These are phyloP conservation scores for Schizosaccharomyces osmophilus DNA, from an alignment of 805 yeast genomes.

Conservation along the genomic window DNA sequence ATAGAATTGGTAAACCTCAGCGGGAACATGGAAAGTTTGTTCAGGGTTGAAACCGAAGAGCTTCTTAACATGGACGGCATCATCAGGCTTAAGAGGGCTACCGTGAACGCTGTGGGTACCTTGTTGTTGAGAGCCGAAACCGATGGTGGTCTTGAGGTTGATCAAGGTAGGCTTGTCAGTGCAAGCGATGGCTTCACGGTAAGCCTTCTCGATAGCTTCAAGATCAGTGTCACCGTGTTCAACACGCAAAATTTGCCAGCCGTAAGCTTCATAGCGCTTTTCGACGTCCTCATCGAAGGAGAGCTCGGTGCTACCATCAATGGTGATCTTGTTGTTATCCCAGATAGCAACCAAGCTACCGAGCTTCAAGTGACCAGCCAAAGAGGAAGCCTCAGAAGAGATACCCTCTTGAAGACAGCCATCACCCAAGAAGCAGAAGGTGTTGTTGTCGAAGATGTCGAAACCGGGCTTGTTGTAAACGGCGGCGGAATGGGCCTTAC, in stretches of 20 bases:
- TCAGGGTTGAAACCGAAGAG: conserved; percentile 75
- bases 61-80: conserved; percentile 61
- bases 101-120: conserved; percentile 93
- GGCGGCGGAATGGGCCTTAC: conserved; percentile 78
- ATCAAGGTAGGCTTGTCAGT: conserved; percentile 72
- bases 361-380: conserved; percentile 89
- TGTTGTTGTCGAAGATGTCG: conserved; percentile 46
- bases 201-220: conserved; percentile 43
- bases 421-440: conserved; percentile 73
- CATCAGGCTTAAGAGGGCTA: conserved; percentile 83
- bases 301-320: conserved; percentile 73
- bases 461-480: conserved; percentile 73
- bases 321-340: conserved; percentile 91
- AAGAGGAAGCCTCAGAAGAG: conserved; percentile 73
- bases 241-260: conserved; percentile 71
- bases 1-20: conserved; percentile 57
- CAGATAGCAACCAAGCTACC: conserved; percentile 83
- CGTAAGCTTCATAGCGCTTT: conserved; percentile 69
- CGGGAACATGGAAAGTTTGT: conserved; percentile 52
- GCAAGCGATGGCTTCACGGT: conserved; percentile 56
- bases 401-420: conserved; percentile 98
- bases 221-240: conserved; percentile 61
- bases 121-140: conserved; percentile 63
- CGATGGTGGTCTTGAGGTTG: conserved; percentile 74
- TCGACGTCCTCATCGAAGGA: conserved; percentile 86